phyloP scores from a whole-genome alignment of 2,329 filamentous ascomycete genomes.

The Botrytis porri region DNA sequence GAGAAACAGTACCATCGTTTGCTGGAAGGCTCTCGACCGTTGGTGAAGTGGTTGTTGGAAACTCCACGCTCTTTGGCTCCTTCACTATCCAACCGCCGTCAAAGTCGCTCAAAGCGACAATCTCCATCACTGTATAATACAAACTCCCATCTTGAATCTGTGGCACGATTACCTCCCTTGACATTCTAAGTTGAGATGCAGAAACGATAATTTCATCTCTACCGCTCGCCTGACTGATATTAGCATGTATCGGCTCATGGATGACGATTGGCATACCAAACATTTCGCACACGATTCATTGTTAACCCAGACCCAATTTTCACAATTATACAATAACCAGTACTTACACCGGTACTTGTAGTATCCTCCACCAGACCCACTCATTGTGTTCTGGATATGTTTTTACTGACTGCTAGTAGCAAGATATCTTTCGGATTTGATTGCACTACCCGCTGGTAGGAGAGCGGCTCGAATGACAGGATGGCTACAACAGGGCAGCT shows the following conservation, averaged over 20 bases:
- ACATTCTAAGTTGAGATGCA: conserved; percentile 28
- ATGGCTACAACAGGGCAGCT: neutral
- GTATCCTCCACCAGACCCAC: conserved; percentile 35
- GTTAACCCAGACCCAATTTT: conserved; percentile 54
- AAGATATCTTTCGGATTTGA: conserved; percentile 28
- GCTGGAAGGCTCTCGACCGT: conserved; percentile 26
- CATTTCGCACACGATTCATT: conserved; percentile 50
- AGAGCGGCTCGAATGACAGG: neutral
- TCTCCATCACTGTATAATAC: conserved; percentile 49
- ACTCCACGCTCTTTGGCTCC: conserved; percentile 24
- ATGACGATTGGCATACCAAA: conserved; percentile 42
- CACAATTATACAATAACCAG: conserved; percentile 51
- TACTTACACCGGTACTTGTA: conserved; percentile 57
- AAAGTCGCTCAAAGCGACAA: conserved; percentile 39
- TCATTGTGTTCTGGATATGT: conserved; percentile 31
- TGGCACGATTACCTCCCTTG: conserved; percentile 47
- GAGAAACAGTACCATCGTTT: conserved; percentile 23
- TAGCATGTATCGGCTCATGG: conserved; percentile 8
- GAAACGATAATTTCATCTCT: conserved; percentile 39
- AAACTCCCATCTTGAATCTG: conserved; percentile 46
- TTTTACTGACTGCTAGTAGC: conserved; percentile 36
- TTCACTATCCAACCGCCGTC: conserved; percentile 37
- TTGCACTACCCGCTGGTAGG: conserved; percentile 1
- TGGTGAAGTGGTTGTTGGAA: conserved; percentile 30
- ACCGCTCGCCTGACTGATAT: conserved; percentile 46